Conservation (phyloP, 1,284 basidiomycete genomes). For the Austroboletus niveus region DNA sequence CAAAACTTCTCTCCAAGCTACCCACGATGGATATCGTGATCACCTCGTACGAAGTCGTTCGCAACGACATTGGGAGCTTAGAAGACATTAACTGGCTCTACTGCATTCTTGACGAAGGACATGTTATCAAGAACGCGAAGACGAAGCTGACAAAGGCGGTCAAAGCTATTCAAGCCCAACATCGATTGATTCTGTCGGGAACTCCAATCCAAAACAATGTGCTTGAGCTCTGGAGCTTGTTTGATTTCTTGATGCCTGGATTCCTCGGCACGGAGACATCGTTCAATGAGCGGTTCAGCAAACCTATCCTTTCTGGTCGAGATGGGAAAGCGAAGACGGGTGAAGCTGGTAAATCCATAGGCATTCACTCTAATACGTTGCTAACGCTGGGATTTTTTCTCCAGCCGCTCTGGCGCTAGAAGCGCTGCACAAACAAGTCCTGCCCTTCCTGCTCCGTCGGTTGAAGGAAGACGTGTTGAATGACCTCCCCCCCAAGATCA, state of each 20-base stretch:
- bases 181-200: slow-evolving; percentile 92
- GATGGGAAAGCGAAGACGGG: slow-evolving; percentile 95
- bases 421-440: slow-evolving; percentile 96
- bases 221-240: slow-evolving; percentile 96
- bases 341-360: slow-evolving; percentile 74
- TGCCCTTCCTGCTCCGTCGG: slow-evolving; percentile 96
- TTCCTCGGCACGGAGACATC: slow-evolving; percentile 94
- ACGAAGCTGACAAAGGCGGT: slow-evolving; percentile 98
- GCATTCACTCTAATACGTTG: slow-evolving; percentile 1
- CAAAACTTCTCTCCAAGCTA: slow-evolving; percentile 64
- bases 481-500: slow-evolving; percentile 98
- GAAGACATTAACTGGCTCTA: slow-evolving; percentile 87
- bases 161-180: slow-evolving; percentile 87
- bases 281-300: slow-evolving; percentile 96
- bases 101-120: slow-evolving; percentile 97
- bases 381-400: slow-evolving; percentile 6
- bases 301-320: slow-evolving; percentile 92
- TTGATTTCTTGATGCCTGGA: slow-evolving; percentile 99
- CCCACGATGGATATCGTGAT: slow-evolving; percentile 85
- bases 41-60: slow-evolving; percentile 96
- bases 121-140: slow-evolving; percentile 98
- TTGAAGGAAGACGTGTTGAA: slow-evolving; percentile 97
- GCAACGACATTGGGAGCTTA: slow-evolving; percentile 88
- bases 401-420: slow-evolving; percentile 90
- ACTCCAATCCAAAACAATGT: slow-evolving; percentile 99